Percentiles rank a stretch among this genome's conserved stretches.
Evolutionary conservation across 2,329 filamentous ascomycete genomes (phyloP).

Genomic region (Stemphylium vesicarium): DNA sequence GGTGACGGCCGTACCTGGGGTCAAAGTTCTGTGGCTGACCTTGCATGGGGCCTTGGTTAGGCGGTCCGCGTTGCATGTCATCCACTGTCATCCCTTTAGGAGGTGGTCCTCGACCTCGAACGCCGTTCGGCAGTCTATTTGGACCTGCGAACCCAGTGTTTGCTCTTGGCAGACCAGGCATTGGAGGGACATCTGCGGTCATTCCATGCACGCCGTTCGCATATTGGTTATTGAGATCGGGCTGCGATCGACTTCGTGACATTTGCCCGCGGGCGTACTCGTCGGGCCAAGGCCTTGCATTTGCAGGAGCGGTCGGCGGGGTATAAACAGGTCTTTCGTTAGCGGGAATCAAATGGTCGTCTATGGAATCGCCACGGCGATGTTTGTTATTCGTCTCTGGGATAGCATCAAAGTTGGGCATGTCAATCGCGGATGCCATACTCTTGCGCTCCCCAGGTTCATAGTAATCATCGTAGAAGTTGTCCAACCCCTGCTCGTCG

Average conservation of each 20-base stretch:
- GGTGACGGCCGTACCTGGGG: slow-evolving; percentile 35
- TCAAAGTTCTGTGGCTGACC: slow-evolving; percentile 35
- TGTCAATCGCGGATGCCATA: slow-evolving; percentile 60
- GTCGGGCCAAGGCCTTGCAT: slow-evolving; percentile 12
- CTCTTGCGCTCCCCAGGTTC: slow-evolving; percentile 46
- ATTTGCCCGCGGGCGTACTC: slow-evolving; percentile 49
- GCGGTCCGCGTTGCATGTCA: slow-evolving; percentile 19
- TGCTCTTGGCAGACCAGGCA: slow-evolving; percentile 58
- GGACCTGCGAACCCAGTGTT: slow-evolving; percentile 46
- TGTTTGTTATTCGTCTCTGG: slow-evolving; percentile 44
- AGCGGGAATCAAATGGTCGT: slow-evolving; percentile 42
- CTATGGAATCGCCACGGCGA: slow-evolving; percentile 47
- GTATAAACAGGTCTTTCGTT: slow-evolving; percentile 14
- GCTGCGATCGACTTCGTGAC: slow-evolving; percentile 70
- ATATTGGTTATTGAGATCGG: slow-evolving; percentile 59
- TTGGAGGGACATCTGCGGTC: slow-evolving; percentile 64
- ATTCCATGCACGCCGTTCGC: slow-evolving; percentile 69
- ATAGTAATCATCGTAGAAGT: slow-evolving; percentile 59
- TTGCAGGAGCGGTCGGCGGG: slow-evolving; percentile 12
- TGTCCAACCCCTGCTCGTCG: slow-evolving; percentile 53
- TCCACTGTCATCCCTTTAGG: slow-evolving; percentile 23
- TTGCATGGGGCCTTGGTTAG: slow-evolving; percentile 25
- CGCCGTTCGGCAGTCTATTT: slow-evolving; percentile 34
- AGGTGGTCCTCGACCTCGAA: slow-evolving; percentile 38
- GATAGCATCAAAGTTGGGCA: slow-evolving; percentile 69